Conservation (phyloP, 177 flowering plant species). For the Vitis hybrid region DNA sequence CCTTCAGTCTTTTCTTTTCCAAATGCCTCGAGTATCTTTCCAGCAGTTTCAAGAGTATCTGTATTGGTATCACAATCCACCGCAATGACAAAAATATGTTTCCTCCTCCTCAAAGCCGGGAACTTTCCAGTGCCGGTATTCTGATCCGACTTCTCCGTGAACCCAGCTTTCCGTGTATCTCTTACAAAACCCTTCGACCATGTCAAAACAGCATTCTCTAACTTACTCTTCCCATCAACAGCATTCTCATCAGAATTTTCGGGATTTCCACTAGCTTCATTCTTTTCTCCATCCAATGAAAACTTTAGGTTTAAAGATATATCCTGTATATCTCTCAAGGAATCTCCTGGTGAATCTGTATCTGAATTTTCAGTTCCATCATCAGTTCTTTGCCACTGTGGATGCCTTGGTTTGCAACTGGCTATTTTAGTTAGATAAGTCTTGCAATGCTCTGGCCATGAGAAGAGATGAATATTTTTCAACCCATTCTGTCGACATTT, state of each 20-base stretch:
- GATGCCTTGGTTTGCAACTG: slow-evolving; percentile 85
- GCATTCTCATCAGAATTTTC: slow-evolving; percentile 47
- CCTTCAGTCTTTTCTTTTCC: slow-evolving; percentile 65
- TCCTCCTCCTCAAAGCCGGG: slow-evolving; percentile 78
- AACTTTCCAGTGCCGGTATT: slow-evolving; percentile 41
- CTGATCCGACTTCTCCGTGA: slow-evolving; percentile 51
- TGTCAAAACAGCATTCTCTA: slow-evolving; percentile 72
- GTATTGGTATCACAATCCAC: slow-evolving; percentile 51
- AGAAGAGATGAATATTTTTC: slow-evolving; percentile 93
- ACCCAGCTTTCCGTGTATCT: slow-evolving; percentile 41
- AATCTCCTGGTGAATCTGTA: slow-evolving; percentile 89
- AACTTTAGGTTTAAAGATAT: slow-evolving; percentile 86
- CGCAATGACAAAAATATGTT: slow-evolving; percentile 73
- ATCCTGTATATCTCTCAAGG: slow-evolving; percentile 94
- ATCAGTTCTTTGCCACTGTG: slow-evolving; percentile 78
- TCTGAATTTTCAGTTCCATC: slow-evolving; percentile 60
- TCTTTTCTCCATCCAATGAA: slow-evolving; percentile 84
- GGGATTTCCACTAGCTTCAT: slow-evolving; percentile 40
- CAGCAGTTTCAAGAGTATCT: slow-evolving; percentile 47
- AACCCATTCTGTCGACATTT: slow-evolving; percentile 86
- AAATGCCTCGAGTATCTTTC: slow-evolving; percentile 56
- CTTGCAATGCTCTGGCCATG: slow-evolving; percentile 99
- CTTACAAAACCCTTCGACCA: slow-evolving; percentile 63
- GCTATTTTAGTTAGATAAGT: slow-evolving; percentile 81
- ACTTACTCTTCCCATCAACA: slow-evolving; percentile 45